A percentile compares a stretch with the other conserved stretches of the same genome.
Conservation (phyloP, 768 basidiomycete genomes). For the Royoungia palumana region DNA sequence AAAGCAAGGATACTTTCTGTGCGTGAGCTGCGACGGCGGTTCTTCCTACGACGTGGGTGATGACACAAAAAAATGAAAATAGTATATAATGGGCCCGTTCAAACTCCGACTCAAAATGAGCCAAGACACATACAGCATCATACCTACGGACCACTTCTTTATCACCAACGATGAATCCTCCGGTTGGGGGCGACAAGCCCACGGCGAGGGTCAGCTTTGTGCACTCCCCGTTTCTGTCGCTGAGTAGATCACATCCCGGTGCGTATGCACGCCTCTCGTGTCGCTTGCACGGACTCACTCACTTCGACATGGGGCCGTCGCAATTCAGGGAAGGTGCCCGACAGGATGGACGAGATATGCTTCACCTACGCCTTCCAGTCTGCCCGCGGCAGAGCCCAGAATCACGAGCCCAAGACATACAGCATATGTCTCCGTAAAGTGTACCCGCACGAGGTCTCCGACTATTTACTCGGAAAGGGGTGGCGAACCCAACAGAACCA, state of each 20-base stretch:
- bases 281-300: neutral
- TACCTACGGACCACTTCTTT: too few relatives aligned
- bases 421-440: constrained; percentile 64
- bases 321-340: constrained; percentile 50
- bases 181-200: constrained; percentile 9
- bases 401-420: constrained; percentile 51
- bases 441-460: constrained; percentile 62
- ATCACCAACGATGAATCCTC: constrained; percentile 18
- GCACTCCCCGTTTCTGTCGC: constrained; percentile 25
- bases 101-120: constrained; percentile 19
- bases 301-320: neutral
- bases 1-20: constrained; percentile 54
- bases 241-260: constrained; percentile 24
- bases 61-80: constrained; percentile 26
- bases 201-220: constrained; percentile 20
- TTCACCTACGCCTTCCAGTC: constrained; percentile 60
- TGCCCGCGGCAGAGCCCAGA: constrained; percentile 48
- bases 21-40: constrained; percentile 82
- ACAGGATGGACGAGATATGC: constrained; percentile 62
- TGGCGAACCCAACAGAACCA: constrained; percentile 43
- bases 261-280: neutral
- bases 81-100: constrained; percentile 8
- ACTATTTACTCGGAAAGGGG: constrained; percentile 41
- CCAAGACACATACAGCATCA: too few relatives aligned
- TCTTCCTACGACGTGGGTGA: constrained; percentile 61